phyloP scores from a whole-genome alignment of 164 flowering plant genomes.

The Echeveria elegans region DNA sequence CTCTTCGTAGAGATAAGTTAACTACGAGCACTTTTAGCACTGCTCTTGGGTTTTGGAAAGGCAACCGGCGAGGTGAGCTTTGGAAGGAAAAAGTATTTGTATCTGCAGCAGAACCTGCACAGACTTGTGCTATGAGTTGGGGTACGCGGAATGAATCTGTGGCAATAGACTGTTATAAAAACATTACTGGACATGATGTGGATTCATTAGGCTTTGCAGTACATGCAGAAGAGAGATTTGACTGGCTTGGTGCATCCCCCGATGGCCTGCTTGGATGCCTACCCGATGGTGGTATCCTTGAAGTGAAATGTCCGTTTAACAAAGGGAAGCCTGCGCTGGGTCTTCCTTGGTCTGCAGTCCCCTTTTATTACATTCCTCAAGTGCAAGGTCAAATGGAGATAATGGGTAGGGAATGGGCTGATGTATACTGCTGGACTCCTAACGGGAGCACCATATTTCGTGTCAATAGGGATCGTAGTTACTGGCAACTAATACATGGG shows the following conservation, averaged over 20 bases:
- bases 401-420: constrained; percentile 88
- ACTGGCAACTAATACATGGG: constrained; percentile 73
- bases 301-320: constrained; percentile 93
- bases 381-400: constrained; percentile 98
- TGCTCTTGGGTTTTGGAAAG: constrained; percentile 92
- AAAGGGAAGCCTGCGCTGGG: constrained; percentile 86
- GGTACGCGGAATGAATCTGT: constrained; percentile 69
- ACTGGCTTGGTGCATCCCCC: constrained; percentile 97
- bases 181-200: constrained; percentile 83
- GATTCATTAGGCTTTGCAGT: constrained; percentile 62
- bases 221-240: constrained; percentile 45
- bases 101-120: constrained; percentile 25
- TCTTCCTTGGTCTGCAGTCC: constrained; percentile 74
- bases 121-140: constrained; percentile 75
- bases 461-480: constrained; percentile 48
- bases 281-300: constrained; percentile 75
- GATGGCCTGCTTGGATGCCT: constrained; percentile 74
- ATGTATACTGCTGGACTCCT: constrained; percentile 91
- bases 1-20: constrained; percentile 71
- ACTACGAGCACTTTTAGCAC: constrained; percentile 97
- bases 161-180: constrained; percentile 69
- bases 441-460: constrained; percentile 85
- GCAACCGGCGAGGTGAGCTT: constrained; percentile 64
- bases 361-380: constrained; percentile 96
- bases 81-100: constrained; percentile 89